Percentiles rank a stretch among this genome's conserved stretches.
Conservation (phyloP, 352 stramenopile genomes). For the Pythium sukuiense region DNA sequence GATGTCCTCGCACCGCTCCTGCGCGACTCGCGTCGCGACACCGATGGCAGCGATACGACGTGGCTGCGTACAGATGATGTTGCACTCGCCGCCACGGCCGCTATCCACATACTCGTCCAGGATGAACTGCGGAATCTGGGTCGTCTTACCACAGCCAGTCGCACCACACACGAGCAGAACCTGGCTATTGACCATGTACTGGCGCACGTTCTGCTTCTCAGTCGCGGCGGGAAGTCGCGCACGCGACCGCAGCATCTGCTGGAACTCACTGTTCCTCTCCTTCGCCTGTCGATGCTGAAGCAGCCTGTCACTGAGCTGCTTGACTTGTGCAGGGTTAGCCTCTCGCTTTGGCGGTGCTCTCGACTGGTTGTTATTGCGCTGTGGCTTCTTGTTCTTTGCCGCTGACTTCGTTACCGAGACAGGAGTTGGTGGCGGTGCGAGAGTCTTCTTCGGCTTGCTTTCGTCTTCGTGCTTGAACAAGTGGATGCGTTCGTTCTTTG, state of each 20-base stretch:
- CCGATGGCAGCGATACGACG: slow-evolving; percentile 95
- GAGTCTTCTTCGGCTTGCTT: slow-evolving; percentile 15
- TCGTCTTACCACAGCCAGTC: slow-evolving; percentile 95
- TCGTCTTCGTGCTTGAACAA: slow-evolving; percentile 20
- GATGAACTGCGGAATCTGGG: slow-evolving; percentile 97
- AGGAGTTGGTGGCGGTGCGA: slow-evolving; percentile 13
- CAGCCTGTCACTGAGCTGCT: slow-evolving; percentile 46
- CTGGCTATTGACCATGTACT: slow-evolving; percentile 64
- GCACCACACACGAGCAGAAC: slow-evolving; percentile 95
- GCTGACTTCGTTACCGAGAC: neutral
- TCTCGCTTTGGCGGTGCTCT: slow-evolving; percentile 18
- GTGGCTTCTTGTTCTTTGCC: slow-evolving; percentile 16
- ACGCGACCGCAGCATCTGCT: slow-evolving; percentile 57
- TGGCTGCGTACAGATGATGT: slow-evolving; percentile 97
- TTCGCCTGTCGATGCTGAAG: slow-evolving; percentile 46
- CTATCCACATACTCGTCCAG: slow-evolving; percentile 92
- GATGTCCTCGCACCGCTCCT: slow-evolving; percentile 91
- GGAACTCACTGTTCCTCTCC: slow-evolving; percentile 41
- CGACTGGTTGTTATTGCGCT: slow-evolving; percentile 23
- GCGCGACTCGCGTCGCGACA: slow-evolving; percentile 93
- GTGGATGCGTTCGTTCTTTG: slow-evolving; percentile 37
- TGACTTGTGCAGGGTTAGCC: slow-evolving; percentile 39
- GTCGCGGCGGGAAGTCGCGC: slow-evolving; percentile 58
- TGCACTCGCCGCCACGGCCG: slow-evolving; percentile 83
- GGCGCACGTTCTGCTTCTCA: slow-evolving; percentile 57